Evolutionary conservation across 2,329 filamentous ascomycete genomes (phyloP).

Genomic region (Cytospora piceae): DNA sequence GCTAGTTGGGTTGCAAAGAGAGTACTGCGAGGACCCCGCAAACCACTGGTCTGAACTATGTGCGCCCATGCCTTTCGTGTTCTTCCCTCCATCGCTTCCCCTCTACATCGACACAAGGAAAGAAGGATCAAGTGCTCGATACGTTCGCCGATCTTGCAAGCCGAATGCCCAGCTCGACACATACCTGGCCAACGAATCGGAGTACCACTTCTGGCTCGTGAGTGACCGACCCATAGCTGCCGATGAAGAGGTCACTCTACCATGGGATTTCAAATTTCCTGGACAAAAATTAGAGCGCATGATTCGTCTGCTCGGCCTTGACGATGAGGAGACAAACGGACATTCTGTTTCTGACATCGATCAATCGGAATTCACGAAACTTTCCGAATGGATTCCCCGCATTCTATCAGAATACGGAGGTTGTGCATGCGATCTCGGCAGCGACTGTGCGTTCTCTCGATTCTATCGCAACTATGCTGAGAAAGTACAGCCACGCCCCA

Average conservation of each 20-base stretch:
- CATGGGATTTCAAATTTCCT: slow-evolving; percentile 69
- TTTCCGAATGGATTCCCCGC: slow-evolving; percentile 67
- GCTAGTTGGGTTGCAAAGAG: slow-evolving; percentile 72
- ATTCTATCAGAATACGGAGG: slow-evolving; percentile 79
- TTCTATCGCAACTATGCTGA: slow-evolving; percentile 63
- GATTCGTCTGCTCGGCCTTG: slow-evolving; percentile 63
- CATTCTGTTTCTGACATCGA: slow-evolving; percentile 59
- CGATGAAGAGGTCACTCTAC: slow-evolving; percentile 65
- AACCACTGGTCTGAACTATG: slow-evolving; percentile 71
- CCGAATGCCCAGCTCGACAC: slow-evolving; percentile 90
- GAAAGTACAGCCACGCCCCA: slow-evolving; percentile 47
- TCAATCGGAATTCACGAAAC: slow-evolving; percentile 62
- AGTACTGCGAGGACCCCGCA: slow-evolving; percentile 68
- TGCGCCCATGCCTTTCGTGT: slow-evolving; percentile 73
- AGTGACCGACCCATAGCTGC: slow-evolving; percentile 75
- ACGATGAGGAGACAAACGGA: slow-evolving; percentile 58
- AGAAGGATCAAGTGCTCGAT: slow-evolving; percentile 84
- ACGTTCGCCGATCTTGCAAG: slow-evolving; percentile 87
- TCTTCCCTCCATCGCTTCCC: slow-evolving; percentile 85
- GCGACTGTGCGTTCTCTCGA: slow-evolving; percentile 65
- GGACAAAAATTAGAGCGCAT: slow-evolving; percentile 59
- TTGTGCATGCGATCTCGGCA: slow-evolving; percentile 71
- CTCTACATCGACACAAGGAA: slow-evolving; percentile 90
- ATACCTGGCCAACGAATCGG: slow-evolving; percentile 74
- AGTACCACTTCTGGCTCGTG: slow-evolving; percentile 93